A percentile compares a stretch with the other conserved stretches of the same genome.
Evolutionary conservation across 2,329 filamentous ascomycete species (phyloP).

Genomic region (Fusarium nisikadoi): DNA sequence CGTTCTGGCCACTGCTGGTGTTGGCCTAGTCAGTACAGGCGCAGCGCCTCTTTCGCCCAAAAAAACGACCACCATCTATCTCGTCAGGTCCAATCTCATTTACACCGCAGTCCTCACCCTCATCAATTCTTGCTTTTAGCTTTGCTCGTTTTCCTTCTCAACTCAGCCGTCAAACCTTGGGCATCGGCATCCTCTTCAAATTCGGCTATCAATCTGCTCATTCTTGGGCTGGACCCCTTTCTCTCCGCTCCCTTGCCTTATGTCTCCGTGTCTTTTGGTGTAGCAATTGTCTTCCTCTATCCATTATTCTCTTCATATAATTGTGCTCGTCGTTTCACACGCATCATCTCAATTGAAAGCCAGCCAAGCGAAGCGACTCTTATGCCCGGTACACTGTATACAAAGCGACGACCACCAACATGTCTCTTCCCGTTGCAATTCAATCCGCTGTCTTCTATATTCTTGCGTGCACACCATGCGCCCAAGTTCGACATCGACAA

Average conservation of each 20-base stretch:
- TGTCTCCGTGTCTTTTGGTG: slow-evolving; percentile 24
- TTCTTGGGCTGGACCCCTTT: slow-evolving; percentile 38
- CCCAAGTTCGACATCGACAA: slow-evolving; percentile 74
- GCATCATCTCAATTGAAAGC: slow-evolving; percentile 5
- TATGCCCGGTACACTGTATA: slow-evolving; percentile 37
- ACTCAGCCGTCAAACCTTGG: slow-evolving; percentile 2
- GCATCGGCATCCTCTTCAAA: not conserved
- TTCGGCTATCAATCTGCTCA: slow-evolving; percentile 32
- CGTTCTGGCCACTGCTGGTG: slow-evolving; percentile 38
- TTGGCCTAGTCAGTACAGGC: slow-evolving; percentile 30
- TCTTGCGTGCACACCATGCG: slow-evolving; percentile 81
- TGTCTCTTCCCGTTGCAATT: slow-evolving; percentile 67
- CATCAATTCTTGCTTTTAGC: slow-evolving; percentile 8
- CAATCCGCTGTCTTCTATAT: slow-evolving; percentile 85
- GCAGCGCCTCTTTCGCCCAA: slow-evolving; percentile 23
- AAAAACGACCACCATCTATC: slow-evolving; percentile 8
- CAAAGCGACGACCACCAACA: slow-evolving; percentile 43
- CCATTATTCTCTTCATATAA: not conserved
- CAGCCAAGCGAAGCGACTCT: slow-evolving; percentile 17
- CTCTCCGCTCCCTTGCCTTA: slow-evolving; percentile 25
- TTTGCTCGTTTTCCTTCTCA: slow-evolving; percentile 12
- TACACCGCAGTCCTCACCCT: slow-evolving; percentile 28
- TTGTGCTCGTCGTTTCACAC: slow-evolving; percentile 7
- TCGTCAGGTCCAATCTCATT: slow-evolving; percentile 22
- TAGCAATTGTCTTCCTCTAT: slow-evolving; percentile 16